phyloP scores from a whole-genome alignment of 257 asterid genomes.

The Sherardia arvensis region DNA sequence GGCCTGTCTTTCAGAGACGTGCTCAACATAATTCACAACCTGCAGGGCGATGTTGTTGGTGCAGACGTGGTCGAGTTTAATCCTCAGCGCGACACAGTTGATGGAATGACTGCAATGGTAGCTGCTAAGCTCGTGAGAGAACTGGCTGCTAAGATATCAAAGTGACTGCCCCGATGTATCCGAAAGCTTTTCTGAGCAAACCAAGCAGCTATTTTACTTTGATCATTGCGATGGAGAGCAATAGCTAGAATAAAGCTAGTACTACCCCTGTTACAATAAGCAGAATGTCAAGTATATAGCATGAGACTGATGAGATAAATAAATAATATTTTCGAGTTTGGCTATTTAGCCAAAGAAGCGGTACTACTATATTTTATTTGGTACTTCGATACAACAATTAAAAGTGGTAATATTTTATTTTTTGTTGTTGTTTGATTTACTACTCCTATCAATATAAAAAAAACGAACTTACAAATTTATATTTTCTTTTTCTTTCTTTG shows the following conservation, averaged over 20 bases:
- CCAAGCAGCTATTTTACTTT: not conserved
- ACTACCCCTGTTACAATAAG: too few species aligned
- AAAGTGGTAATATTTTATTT: too few species aligned
- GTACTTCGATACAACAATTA: too few species aligned
- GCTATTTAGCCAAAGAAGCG: too few species aligned
- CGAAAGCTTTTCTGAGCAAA: not conserved
- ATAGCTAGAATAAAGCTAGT: not conserved
- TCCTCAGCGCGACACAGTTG: slow-evolving; percentile 95
- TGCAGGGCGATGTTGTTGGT: slow-evolving; percentile 78
- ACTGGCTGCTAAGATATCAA: slow-evolving; percentile 85
- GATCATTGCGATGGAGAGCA: not conserved
- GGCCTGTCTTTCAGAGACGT: slow-evolving; percentile 97
- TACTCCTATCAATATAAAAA: too few species aligned
- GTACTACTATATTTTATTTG: too few species aligned
- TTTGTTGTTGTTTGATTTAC: too few species aligned
- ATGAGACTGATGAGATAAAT: too few species aligned
- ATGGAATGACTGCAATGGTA: slow-evolving; percentile 99
- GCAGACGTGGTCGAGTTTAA: slow-evolving; percentile 99
- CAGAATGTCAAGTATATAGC: too few species aligned
- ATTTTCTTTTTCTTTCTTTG: too few species aligned
- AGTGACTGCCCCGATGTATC: slow-evolving; percentile 19
- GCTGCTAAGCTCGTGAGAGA: slow-evolving; percentile 93
- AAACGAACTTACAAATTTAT: too few species aligned
- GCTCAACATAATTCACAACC: slow-evolving; percentile 86
- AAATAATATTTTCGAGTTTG: too few species aligned